Evolutionary conservation across 2,329 filamentous ascomycete species (phyloP), one percentile per base, ranked within the genome.

Genomic region (Dothiorella sarmentorum): DNA sequence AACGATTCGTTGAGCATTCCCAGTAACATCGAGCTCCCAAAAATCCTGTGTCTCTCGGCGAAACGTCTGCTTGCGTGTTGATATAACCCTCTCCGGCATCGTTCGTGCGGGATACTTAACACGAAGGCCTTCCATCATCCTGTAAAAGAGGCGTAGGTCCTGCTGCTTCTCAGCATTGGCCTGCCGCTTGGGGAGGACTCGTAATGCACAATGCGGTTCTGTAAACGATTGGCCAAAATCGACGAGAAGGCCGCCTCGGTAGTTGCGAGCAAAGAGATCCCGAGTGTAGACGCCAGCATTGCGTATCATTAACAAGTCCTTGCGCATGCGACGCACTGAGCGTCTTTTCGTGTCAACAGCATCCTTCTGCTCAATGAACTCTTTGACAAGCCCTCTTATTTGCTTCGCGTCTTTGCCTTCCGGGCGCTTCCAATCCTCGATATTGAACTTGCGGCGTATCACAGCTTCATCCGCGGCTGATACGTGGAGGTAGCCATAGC

Each of bases 1-100:
- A 60, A 66, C 33, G 65, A 13, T 5, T 17, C 35, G 35, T 40
- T 17, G 37, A 40, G 37, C 9, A 20, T 11, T 24, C 20, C 40
- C 2, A 22, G 40, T 22, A 15, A 3, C 40, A 24, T 43, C 20
- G 22, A 43, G 22, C 20, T 24, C 13, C 13, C 20, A 26, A 7
- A 26, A 9, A 6, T 43, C 40, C n/a, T 43, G 11, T 5, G 3
- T 43, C 22, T 9, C 10, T 13, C 4, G 10, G 37, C 11, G 40
- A 26, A 6, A 24, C 2, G 20, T 43, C 40, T 11, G 0, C 18
- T 7, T 6, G 18, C 20, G 40, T 43, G 10, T 43, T 13, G 3
- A 22, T 43, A 43, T 24, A 3, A 43, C 11, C 18, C 20, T 6
- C 24, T 43, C 20, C 9, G 20, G 20, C 40, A 43, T 15, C 15